These are phyloP conservation scores for Flaveria ramosissima DNA, from an alignment of 129 eudicot genomes.

Conservation along the genomic window DNA sequence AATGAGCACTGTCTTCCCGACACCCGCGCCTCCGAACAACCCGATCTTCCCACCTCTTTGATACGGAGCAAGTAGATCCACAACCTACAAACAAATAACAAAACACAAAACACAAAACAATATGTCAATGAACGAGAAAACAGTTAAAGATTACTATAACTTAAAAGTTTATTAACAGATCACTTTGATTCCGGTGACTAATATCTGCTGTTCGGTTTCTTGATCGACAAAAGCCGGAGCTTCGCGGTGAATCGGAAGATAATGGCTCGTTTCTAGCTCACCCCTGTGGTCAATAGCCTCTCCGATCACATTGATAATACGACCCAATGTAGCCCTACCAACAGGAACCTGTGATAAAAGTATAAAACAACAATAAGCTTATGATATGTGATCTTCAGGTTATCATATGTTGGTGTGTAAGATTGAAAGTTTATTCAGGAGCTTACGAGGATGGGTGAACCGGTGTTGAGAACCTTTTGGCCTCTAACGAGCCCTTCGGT, in stretches of 20 bases:
- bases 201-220: constrained; percentile 91
- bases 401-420: too few relatives aligned
- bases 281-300: constrained; percentile 91
- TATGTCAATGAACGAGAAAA: background rate
- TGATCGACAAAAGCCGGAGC: constrained; percentile 92
- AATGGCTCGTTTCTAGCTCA: constrained; percentile 80
- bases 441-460: constrained; percentile 88
- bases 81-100: constrained; percentile 54
- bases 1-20: constrained; percentile 95
- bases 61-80: constrained; percentile 96
- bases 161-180: background rate
- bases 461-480: constrained; percentile 86
- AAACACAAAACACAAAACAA: background rate
- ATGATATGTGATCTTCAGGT: too few relatives aligned
- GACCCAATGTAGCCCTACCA: constrained; percentile 94
- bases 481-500: constrained; percentile 97
- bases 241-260: constrained; percentile 94
- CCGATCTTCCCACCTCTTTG: constrained; percentile 99
- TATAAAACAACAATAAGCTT: too few relatives aligned
- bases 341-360: constrained; percentile 67
- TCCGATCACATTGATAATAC: constrained; percentile 92
- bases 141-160: background rate
- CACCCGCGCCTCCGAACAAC: constrained; percentile 99
- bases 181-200: constrained; percentile 96
- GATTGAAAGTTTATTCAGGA: background rate